Conservation (phyloP, 2,329 filamentous ascomycete species). For the Colletotrichum tropicale region DNA sequence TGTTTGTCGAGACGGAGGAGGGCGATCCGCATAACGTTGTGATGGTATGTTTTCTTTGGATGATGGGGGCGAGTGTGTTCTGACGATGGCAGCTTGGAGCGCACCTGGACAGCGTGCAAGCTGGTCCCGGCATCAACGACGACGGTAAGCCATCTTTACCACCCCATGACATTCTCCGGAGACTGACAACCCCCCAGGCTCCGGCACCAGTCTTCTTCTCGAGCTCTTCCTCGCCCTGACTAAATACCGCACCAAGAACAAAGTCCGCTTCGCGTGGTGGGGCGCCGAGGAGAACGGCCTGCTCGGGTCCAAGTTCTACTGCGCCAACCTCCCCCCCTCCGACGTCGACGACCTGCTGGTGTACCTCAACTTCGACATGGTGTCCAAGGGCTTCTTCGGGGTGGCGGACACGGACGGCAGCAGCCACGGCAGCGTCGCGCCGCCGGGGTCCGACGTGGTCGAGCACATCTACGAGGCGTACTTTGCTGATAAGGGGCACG, state of each 20-base stretch:
- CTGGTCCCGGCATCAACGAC: conserved; percentile 51
- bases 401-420: conserved; percentile 39
- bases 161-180: no score
- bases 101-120: conserved; percentile 48
- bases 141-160: conserved; percentile 29
- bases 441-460: conserved; percentile 34
- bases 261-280: conserved; percentile 50
- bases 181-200: conserved; percentile 26
- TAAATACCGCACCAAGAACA: conserved; percentile 38
- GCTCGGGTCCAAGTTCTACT: conserved; percentile 38
- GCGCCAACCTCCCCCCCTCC: conserved; percentile 32
- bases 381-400: conserved; percentile 38
- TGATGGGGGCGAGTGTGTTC: background rate
- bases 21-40: conserved; percentile 48
- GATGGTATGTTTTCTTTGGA: conserved; percentile 21
- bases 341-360: conserved; percentile 40
- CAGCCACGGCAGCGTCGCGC: conserved; percentile 39
- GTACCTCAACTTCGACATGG: conserved; percentile 49
- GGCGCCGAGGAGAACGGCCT: conserved; percentile 50
- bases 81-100: conserved; percentile 36
- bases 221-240: conserved; percentile 44
- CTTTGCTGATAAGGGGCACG: conserved; percentile 34
- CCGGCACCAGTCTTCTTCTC: conserved; percentile 43
- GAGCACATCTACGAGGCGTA: conserved; percentile 37
- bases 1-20: conserved; percentile 49